Evolutionary conservation across 495 filamentous ascomycete genomes (phyloP), one percentile per base, ranked within the genome.

Genomic region (Xylaria cubensis): DNA sequence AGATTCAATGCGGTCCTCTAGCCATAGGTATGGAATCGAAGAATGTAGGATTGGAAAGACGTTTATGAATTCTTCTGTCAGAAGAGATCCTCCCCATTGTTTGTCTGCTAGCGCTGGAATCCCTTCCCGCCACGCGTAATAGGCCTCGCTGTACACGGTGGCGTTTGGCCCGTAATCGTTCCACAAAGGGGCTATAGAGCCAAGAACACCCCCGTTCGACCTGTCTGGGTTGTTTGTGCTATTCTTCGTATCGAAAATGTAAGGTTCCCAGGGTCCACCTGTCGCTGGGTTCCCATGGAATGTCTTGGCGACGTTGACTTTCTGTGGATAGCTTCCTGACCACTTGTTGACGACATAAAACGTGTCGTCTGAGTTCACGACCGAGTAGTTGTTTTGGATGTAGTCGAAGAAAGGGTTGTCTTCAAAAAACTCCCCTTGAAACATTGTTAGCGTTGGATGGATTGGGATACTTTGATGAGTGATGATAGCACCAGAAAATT

Each of bases 61-160:
- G 9, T 70, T 53, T 0, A 72, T 32, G 71, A 84, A 87, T 51
- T 86, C 85, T 0, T 73, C 46, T 39, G 80, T 79, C 0, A 76
- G 75, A 12, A 87, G 74, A 36, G 82, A 78, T 0, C 86, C 85
- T 32, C 86, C 85, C 85, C 86, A 88, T 73, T 88, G 86, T 77
- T 88, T 88, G 74, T 88, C 86, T 15, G 78, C 84, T 8, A 88
- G 75, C 7, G 86, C 85, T 3, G 86, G 85, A 13, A 87, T 79
- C 4, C 81, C 80, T 41, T 86, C 77, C 17, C 82, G 79, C 81
- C 82, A 85, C 3, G 84, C 80, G 69, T 86, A 86, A 73, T 86
- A 88, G 0, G 84, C 81, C 69, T 86, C 83, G 39, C 81, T 76
- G 41, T 81, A 84, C 2, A 82, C 79, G n/a, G 83, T 80, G 13